Base-by-base conservation (phyloP, 2,329 filamentous ascomycete genomes). In the Diaporthe amygdali region DNA sequence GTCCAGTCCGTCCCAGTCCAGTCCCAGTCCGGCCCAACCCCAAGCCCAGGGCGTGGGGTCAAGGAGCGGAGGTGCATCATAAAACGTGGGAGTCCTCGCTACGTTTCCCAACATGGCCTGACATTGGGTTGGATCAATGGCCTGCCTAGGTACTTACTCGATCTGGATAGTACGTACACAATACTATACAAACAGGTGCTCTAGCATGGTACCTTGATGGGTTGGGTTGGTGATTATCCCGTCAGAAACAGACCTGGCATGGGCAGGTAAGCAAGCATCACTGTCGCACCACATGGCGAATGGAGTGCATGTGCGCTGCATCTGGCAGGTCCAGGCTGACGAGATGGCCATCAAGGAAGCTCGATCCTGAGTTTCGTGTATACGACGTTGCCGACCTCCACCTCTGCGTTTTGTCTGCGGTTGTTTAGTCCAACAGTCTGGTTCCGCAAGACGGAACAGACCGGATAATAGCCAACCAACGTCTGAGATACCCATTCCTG, bases 241-340 rank as follows among this genome's bases (percentile, higher is more conserved):
- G 17, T 46, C 20, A 49, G 27, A 64, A 37, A 64, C 59, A 47
- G 59, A 20, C 27, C 20, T 30, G 20, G 10, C 30, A 34, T 46
- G 59, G 27, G 20, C 22, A 25, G 44, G 59, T 49, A 4, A 49
- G 59, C 30, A 64, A 64, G 59, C 59, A 69, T 55, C 55, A 69
- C 44, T 34, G 70, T 71, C 56, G 41, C 70, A 71, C 70, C 52
- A 52, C 55, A 34, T 70, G 44, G 41, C 10, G n/a, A 32, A 34
- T 47, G 59, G 41, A 47, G 41, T 63, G 59, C 59, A 63, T 37
- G 51, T 27, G 64, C 44, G 55, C 68, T 66, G 68, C 71, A 72
- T 72, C 68, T 71, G 70, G 71, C 71, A 71, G 68, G 68, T 39
- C 46, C 49, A 37, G 52, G 54, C 34, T 49, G 59, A 37, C 25